phyloP scores from a whole-genome alignment of 495 filamentous ascomycete species.

The Podospora conica region DNA sequence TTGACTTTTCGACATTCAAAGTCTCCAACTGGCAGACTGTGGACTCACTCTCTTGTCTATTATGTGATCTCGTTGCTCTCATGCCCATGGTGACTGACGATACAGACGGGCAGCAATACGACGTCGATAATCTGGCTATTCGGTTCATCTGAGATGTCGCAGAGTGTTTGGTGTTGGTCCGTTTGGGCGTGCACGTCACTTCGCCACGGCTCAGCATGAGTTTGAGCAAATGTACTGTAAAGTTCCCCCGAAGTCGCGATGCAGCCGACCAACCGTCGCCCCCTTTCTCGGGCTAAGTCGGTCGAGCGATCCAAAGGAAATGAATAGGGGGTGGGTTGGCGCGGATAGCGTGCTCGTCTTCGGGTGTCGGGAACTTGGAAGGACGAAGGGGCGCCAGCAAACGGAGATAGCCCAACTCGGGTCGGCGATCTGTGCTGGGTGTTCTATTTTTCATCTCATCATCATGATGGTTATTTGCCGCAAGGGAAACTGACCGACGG shows the following conservation, averaged over 20 bases:
- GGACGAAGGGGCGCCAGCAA: background rate
- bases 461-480: background rate
- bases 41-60: background rate
- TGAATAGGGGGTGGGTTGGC: background rate
- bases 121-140: conserved; percentile 2
- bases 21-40: background rate
- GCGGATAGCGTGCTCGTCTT: background rate
- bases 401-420: background rate
- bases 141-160: background rate
- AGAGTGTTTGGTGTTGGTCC: conserved; percentile 2
- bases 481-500: background rate
- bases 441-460: background rate
- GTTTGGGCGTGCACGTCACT: background rate
- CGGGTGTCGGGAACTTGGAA: background rate
- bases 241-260: background rate
- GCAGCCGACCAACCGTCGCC: background rate
- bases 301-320: background rate
- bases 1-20: background rate
- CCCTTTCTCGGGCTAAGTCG: background rate
- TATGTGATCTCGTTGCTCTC: background rate
- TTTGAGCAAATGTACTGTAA: background rate
- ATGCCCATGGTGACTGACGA: background rate
- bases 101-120: background rate
- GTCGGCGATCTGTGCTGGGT: background rate
- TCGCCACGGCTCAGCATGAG: background rate